Evolutionary conservation across 169 alveolate genomes (phyloP), one percentile per base, ranked within the genome.

Genomic region (Cystoisospora suis): DNA sequence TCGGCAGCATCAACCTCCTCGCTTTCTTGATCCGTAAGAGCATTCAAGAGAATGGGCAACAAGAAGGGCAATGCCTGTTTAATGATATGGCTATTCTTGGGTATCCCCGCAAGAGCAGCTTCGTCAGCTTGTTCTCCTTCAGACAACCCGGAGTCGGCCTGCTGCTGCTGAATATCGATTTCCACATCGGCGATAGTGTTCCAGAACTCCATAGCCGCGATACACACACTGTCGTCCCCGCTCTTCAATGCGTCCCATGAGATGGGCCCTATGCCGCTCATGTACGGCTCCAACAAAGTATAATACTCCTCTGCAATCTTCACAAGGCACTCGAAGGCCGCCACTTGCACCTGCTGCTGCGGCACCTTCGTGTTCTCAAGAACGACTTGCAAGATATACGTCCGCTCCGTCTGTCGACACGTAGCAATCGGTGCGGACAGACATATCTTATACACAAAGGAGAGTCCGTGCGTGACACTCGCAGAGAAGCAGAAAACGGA

Each of bases 261-360:
- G 42, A 91, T 77, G 20, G 89, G 87, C 29, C 90, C 93, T 23
- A 89, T 49, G 38, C 75, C 75, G n/a, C 81, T 87, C 93, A 89
- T 89, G 61, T 89, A 89, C 23, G 93, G 86, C 80, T 61, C 90
- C 34, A 89, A 34, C 49, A 69, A 20, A 5, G 85, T n/a, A 80
- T 89, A 89, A 36, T 89, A 81, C 70, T 91, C 94, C 47, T 92
- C 75, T 0, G 95, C 93, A 40, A 92, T 86, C 70, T 93, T 92
- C 58, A 94, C 94, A 44, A 94, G 86, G 29, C 96, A 94, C 90
- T 94, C 96, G 58, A 92, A 92, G 0, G 94, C 94, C 23, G 96
- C 94, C 45, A 93, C 94, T 86, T 91, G 94, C 38, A 93, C 90
- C 32, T 83, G 86, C 53, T 47, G 70, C 53, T 75, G 75, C 61